Percentiles rank a stretch among this genome's conserved stretches.
Conservation (phyloP, 306 rosid species). For the Casuarina glauca region DNA sequence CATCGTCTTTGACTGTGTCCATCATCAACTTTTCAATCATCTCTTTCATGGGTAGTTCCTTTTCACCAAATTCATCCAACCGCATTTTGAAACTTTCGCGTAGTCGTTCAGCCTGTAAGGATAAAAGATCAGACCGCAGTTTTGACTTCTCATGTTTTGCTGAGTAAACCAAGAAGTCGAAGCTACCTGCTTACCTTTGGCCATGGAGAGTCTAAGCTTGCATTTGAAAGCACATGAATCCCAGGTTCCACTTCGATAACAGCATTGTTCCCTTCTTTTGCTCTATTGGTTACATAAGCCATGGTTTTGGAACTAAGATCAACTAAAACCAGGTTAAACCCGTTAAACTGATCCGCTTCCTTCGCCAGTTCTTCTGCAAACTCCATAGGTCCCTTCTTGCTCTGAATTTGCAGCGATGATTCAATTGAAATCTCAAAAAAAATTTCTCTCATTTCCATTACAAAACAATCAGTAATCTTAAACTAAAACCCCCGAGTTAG, state of each 20-base stretch:
- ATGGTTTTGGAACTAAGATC: conserved; percentile 59
- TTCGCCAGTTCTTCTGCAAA: conserved; percentile 57
- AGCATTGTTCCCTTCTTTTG: conserved; percentile 32
- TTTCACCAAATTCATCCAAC: conserved; percentile 40
- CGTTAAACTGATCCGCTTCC: conserved; percentile 66
- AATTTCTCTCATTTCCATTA: neutral
- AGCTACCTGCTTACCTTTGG: conserved; percentile 59
- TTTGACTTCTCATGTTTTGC: too few relatives aligned
- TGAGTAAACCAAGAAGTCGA: neutral
- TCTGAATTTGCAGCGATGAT: conserved; percentile 33
- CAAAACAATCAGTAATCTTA: too few relatives aligned
- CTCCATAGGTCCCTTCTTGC: conserved; percentile 59
- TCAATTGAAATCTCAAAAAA: neutral
- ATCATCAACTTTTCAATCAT: conserved; percentile 70
- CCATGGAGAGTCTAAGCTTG: conserved; percentile 72
- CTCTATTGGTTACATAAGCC: conserved; percentile 78
- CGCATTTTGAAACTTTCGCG: conserved; percentile 53
- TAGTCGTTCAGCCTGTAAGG: conserved; percentile 63
- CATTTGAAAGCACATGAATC: conserved; percentile 80
- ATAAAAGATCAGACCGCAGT: neutral
- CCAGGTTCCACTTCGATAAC: conserved; percentile 62
- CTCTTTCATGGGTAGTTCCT: conserved; percentile 51
- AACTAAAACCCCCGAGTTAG: too few relatives aligned
- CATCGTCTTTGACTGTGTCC: conserved; percentile 56
- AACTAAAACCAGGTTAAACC: conserved; percentile 69